These are phyloP conservation scores for Chaetomiaceae sp. DNA, from an alignment of 2,329 filamentous ascomycete genomes.

Conservation along the genomic window DNA sequence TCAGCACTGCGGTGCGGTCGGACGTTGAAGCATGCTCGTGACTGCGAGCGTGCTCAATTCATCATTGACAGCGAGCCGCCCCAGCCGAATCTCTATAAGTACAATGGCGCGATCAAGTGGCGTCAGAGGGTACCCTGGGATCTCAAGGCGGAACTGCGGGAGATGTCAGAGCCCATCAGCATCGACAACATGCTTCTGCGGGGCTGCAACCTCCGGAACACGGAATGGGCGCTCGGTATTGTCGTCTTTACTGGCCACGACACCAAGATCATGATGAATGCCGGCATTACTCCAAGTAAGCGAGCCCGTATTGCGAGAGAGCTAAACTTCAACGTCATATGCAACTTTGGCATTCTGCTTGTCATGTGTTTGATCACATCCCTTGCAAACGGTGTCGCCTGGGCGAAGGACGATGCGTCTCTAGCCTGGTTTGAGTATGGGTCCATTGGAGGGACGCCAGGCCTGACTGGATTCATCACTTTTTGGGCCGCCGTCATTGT, in stretches of 20 bases:
- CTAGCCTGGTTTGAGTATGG: conserved; percentile 80
- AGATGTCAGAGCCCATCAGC: conserved; percentile 87
- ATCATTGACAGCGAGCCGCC: conserved; percentile 84
- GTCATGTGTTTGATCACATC: conserved; percentile 83
- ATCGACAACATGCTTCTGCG: conserved; percentile 95
- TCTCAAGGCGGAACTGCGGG: conserved; percentile 56
- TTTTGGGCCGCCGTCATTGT: conserved; percentile 94
- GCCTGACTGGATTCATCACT: conserved; percentile 86
- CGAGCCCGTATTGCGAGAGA: conserved; percentile 85
- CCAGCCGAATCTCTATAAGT: conserved; percentile 92
- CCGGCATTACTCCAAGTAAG: conserved; percentile 91
- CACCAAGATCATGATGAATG: conserved; percentile 99
- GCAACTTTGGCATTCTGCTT: conserved; percentile 89
- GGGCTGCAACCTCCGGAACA: conserved; percentile 91
- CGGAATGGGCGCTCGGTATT: conserved; percentile 89
- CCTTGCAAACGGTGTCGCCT: conserved; percentile 79
- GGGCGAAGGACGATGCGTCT: conserved; percentile 70
- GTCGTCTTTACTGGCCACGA: conserved; percentile 94
- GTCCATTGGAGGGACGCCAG: conserved; percentile 69
- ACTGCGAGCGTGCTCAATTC: conserved; percentile 89
- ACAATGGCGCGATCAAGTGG: conserved; percentile 88
- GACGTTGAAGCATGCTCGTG: conserved; percentile 77
- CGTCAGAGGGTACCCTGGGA: conserved; percentile 64
- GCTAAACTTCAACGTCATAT: conserved; percentile 95
- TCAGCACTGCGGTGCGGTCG: conserved; percentile 84